A percentile compares a stretch with the other conserved stretches of the same genome.
These are phyloP conservation scores for Globisporangium cederbergense DNA, from an alignment of 352 stramenopile genomes.

Conservation along the genomic window DNA sequence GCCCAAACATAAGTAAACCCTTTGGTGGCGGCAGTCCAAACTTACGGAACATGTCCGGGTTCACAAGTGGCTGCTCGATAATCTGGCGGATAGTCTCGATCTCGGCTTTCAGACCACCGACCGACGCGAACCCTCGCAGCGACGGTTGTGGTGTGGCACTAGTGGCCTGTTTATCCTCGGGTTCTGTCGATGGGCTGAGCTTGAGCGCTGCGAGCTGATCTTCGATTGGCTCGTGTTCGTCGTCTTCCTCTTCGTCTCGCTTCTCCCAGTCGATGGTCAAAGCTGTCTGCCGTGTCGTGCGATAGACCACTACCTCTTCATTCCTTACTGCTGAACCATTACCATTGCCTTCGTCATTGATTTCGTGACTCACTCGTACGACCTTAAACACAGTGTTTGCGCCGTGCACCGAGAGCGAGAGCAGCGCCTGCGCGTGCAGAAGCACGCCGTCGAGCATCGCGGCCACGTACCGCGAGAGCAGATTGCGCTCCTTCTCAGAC, in stretches of 20 bases:
- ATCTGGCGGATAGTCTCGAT: slow-evolving; percentile 94
- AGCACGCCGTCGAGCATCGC: slow-evolving; percentile 67
- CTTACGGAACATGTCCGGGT: slow-evolving; percentile 91
- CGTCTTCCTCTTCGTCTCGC: background rate
- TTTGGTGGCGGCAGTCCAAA: slow-evolving; percentile 94
- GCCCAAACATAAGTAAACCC: slow-evolving; percentile 94
- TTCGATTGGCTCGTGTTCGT: background rate
- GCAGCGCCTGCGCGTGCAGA: slow-evolving; percentile 42
- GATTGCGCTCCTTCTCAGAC: slow-evolving; percentile 51
- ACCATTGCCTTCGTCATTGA: background rate
- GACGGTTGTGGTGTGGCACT: slow-evolving; percentile 6
- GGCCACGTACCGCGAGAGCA: slow-evolving; percentile 53
- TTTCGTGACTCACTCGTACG: slow-evolving; percentile 20
- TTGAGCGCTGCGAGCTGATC: slow-evolving; percentile 9
- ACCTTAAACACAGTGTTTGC: slow-evolving; percentile 53
- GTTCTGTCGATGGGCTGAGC: slow-evolving; percentile 1
- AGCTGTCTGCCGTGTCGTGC: slow-evolving; percentile 4
- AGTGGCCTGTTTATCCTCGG: background rate
- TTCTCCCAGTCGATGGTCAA: slow-evolving; percentile 8
- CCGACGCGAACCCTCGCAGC: slow-evolving; percentile 55
- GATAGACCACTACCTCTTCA: slow-evolving; percentile 3
- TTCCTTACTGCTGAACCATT: no score
- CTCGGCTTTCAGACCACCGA: slow-evolving; percentile 91
- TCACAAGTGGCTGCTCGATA: slow-evolving; percentile 93
- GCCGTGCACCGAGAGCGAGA: slow-evolving; percentile 63